Evolutionary conservation across 106 monocot species (phyloP), one percentile per base, ranked within the genome.

Genomic region (Dendrobium catenatum): DNA sequence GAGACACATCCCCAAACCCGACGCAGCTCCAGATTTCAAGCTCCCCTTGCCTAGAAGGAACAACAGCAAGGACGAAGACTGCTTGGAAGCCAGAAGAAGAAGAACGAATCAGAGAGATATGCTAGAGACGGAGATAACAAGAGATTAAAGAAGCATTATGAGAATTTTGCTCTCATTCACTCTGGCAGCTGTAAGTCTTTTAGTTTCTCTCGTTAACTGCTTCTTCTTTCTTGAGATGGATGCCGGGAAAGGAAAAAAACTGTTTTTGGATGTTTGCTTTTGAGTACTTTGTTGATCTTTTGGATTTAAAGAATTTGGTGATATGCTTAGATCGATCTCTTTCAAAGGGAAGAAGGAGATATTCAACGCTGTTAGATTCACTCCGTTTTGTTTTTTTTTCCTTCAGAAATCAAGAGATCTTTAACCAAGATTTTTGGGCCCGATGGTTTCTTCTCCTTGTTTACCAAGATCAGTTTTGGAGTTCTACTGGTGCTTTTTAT

Each of bases 1-100:
- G 43, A 43, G 74, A 74, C 42, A 10, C 74, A 20, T 0, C 74
- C 43, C 74, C 74, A 44, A 74, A 74, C 43, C 74, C 74, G 43
- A 74, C 43, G 41, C 74, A 42, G 74, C 42, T 74, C 41, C 17
- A 74, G 41, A 74, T 74, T 74, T 74, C 74, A 74, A 74, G n/a
- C 27, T 26, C 49, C 49, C n/a, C n/a, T 76, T 78, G 55, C 37
- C 26, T 3, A 49, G 76, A 27, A 48, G 76, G 26, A 49, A 7
- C 26, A 48, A 49, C 48, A 1, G 33, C n/a, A 4, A 56, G 33
- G 56, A 55, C 9, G 37, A 78, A 41, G 78, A 26, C 24, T 26
- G 58, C 37, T 58, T 33, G 18, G 55, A 55, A 55, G 46, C 56
- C 27, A 58, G 31, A 59, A 37, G 58, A 42, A 19, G 55, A 77